phyloP scores from a whole-genome alignment of 106 monocot genomes.

The Alisma plantagoaquatica region DNA sequence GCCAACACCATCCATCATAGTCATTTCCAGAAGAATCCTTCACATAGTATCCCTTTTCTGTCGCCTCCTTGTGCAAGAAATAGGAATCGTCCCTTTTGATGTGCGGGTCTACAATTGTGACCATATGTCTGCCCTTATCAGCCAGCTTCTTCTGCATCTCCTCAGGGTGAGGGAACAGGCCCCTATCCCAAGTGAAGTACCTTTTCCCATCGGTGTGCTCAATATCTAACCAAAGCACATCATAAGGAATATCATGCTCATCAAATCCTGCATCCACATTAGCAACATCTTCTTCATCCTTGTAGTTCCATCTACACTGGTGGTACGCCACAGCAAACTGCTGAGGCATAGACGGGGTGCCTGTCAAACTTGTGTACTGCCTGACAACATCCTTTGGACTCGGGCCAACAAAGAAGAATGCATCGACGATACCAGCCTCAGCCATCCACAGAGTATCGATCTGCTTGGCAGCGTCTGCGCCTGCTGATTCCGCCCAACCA shows the following conservation, averaged over 20 bases:
- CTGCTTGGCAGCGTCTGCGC: slow-evolving; percentile 13
- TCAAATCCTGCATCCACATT: slow-evolving; percentile 85
- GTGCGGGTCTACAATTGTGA: slow-evolving; percentile 93
- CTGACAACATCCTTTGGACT: slow-evolving; percentile 74
- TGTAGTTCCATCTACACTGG: slow-evolving; percentile 97
- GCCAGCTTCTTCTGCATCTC: slow-evolving; percentile 82
- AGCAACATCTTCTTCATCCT: slow-evolving; percentile 90
- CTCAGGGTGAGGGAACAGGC: slow-evolving; percentile 68
- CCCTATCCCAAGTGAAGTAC: slow-evolving; percentile 92
- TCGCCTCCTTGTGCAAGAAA: slow-evolving; percentile 68
- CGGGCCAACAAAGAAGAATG: slow-evolving; percentile 89
- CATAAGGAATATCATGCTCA: slow-evolving; percentile 96
- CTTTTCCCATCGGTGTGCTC: slow-evolving; percentile 92
- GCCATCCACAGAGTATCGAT: slow-evolving; percentile 92
- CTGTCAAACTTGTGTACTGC: slow-evolving; percentile 77
- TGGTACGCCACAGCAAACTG: slow-evolving; percentile 85
- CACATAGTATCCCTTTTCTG: slow-evolving; percentile 90
- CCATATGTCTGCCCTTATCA: slow-evolving; percentile 82
- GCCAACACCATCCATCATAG: slow-evolving; percentile 98
- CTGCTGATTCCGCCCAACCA: slow-evolving; percentile 46
- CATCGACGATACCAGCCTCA: slow-evolving; percentile 87
- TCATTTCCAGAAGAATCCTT: slow-evolving; percentile 79
- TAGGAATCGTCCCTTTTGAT: slow-evolving; percentile 80
- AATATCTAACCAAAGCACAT: slow-evolving; percentile 97
- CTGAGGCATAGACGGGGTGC: slow-evolving; percentile 77